These are phyloP conservation scores for Raphanus raphanistrum DNA, from an alignment of 345 rosid genomes.

Conservation along the genomic window DNA sequence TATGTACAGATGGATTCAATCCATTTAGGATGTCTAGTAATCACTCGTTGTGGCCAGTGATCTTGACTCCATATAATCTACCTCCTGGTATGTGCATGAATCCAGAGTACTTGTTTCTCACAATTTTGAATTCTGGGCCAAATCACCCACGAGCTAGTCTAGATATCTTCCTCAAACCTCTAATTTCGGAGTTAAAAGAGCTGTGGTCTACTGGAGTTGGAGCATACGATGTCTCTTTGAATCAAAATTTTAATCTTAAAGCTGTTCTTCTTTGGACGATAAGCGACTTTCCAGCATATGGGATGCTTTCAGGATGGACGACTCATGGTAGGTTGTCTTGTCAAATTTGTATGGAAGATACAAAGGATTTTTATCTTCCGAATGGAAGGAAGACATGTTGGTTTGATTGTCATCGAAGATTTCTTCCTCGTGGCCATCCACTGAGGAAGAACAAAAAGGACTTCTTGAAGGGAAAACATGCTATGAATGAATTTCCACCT, in stretches of 20 bases:
- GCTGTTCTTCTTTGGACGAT: neutral
- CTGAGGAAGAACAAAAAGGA: neutral
- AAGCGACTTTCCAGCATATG: neutral
- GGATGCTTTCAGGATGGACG: neutral
- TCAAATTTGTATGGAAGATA: neutral
- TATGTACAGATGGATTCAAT: too few species aligned
- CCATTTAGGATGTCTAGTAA: too few species aligned
- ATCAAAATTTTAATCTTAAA: neutral
- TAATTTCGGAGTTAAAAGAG: neutral
- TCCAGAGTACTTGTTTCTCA: too few species aligned
- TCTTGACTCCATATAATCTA: too few species aligned
- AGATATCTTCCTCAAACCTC: neutral
- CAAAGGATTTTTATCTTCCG: neutral
- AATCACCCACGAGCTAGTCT: too few species aligned
- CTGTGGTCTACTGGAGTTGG: neutral
- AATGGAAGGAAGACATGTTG: neutral
- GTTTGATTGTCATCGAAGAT: neutral
- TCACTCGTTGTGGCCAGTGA: too few species aligned
- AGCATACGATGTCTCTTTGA: neutral
- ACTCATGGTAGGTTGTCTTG: neutral
- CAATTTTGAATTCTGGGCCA: too few species aligned
- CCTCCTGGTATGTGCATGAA: too few species aligned
- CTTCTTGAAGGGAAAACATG: neutral
- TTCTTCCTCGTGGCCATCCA: neutral
- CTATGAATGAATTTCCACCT: neutral